phyloP scores from a whole-genome alignment of 1,139 yeast species.

The Suhomyces bribrorum region DNA sequence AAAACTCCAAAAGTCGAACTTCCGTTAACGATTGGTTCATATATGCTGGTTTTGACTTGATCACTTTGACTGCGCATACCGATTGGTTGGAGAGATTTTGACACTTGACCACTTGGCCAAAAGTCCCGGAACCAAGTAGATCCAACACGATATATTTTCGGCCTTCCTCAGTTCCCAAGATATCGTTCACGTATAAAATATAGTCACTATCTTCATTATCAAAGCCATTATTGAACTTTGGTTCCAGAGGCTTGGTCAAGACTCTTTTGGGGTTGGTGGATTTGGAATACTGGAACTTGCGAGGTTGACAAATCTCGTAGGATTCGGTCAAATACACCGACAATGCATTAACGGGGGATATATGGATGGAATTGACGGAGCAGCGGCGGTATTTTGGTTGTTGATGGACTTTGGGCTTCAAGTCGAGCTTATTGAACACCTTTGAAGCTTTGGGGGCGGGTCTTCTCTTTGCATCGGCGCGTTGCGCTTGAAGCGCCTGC shows the following conservation, averaged over 20 bases:
- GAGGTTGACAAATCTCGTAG: slow-evolving; percentile 83
- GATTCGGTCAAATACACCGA: slow-evolving; percentile 79
- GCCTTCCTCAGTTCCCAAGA: slow-evolving; percentile 85
- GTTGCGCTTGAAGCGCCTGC: slow-evolving; percentile 31
- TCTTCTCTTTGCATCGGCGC: slow-evolving; percentile 21
- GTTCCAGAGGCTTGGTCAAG: slow-evolving; percentile 89
- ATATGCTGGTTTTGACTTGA: slow-evolving; percentile 89
- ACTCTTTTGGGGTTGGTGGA: slow-evolving; percentile 90
- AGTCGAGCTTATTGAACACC: slow-evolving; percentile 50
- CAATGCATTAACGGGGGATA: slow-evolving; percentile 85
- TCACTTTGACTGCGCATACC: slow-evolving; percentile 91
- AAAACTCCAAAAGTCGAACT: slow-evolving; percentile 78
- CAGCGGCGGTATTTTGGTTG: slow-evolving; percentile 83
- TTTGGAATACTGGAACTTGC: slow-evolving; percentile 75
- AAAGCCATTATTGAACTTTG: slow-evolving; percentile 74
- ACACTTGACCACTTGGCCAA: slow-evolving; percentile 98
- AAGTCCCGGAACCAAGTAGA: slow-evolving; percentile 92
- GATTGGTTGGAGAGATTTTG: slow-evolving; percentile 88
- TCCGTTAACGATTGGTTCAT: slow-evolving; percentile 91
- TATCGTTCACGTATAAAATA: slow-evolving; percentile 90
- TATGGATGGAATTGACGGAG: slow-evolving; percentile 71
- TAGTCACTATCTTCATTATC: slow-evolving; percentile 92
- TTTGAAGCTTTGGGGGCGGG: slow-evolving; percentile 43
- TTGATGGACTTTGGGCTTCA: slow-evolving; percentile 61
- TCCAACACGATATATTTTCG: slow-evolving; percentile 86